Conservation (phyloP, 495 filamentous ascomycete genomes). For the Trichoderma gamsii region DNA sequence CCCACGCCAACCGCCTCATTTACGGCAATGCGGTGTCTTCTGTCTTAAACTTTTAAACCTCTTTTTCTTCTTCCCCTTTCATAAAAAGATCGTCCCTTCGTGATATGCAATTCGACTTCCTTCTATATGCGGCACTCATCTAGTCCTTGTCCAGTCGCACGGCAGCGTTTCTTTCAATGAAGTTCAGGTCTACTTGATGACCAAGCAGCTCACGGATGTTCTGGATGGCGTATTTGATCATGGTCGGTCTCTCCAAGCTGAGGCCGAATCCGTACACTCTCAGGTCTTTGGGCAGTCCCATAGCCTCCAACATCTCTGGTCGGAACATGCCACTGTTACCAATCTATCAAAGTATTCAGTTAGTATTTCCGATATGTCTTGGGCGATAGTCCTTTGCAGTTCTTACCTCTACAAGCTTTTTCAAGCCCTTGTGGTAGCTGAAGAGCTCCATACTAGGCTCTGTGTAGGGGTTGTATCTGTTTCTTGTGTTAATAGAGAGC, state of each 20-base stretch:
- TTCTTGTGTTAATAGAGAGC: neutral
- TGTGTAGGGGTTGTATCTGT: constrained; percentile 72
- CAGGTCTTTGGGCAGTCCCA: constrained; percentile 85
- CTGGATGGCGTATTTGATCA: constrained; percentile 88
- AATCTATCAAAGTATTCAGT: constrained; percentile 70
- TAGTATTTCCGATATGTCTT: neutral
- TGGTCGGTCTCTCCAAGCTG: constrained; percentile 88
- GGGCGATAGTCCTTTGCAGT: neutral
- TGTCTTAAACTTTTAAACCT: neutral
- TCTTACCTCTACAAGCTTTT: constrained; percentile 44
- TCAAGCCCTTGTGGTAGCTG: constrained; percentile 81
- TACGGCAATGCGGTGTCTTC: neutral
- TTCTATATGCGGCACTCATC: neutral
- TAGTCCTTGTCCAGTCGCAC: constrained; percentile 73
- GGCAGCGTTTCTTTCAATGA: constrained; percentile 77
- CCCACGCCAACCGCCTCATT: too few species aligned
- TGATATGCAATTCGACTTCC: neutral
- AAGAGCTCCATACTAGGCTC: constrained; percentile 97
- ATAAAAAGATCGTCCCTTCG: neutral
- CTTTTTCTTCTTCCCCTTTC: neutral
- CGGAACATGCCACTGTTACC: constrained; percentile 98
- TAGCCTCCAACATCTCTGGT: constrained; percentile 80
- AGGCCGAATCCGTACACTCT: constrained; percentile 87
- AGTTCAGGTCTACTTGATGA: constrained; percentile 76
- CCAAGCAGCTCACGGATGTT: constrained; percentile 84